Base-by-base conservation (phyloP, 2,329 filamentous ascomycete species). In the Colletotrichum tanaceti region DNA sequence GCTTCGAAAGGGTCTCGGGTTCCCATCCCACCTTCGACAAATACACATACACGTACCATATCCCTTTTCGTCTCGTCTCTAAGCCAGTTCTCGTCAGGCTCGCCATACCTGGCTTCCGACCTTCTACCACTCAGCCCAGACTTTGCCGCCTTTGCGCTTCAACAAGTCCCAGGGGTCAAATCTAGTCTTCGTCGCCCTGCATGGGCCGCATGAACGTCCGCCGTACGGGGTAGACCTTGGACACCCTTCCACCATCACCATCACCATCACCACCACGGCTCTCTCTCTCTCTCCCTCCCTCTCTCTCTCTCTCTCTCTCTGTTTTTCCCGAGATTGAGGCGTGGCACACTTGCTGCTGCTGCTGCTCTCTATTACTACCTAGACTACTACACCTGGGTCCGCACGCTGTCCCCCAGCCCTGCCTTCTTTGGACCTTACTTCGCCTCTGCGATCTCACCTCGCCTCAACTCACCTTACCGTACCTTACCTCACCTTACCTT, bases 151-250 rank as follows among this genome's bases (percentile, higher is more conserved):
- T 66, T 49, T 65, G 54, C 35, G 14, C 5, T 32, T 59, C 39
- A 32, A 53, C 62, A 14, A 49, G 39, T 43, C 62, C 44, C 46
- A 47, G 60, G 66, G 62, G 66, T 66, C 63, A 66, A 60, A 35
- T 52, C 32, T 4, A 10, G 20, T 55, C 20, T 57, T 61, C 62
- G 57, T 52, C 57, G 66, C 50, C 62, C 66, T 65, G 66, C 62
- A 69, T 69, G 66, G 66, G 55, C 66, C 66, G 66, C 62, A 69
- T 61, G 57, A 66, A 60, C 43, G 50, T 61, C 63, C 66, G 50
- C 32, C 44, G 35, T 59, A 57, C 65, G 50, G 66, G 66, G 49
- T 69, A 69, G 66, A 66, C 62, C 62, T 68, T 69, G 66, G 62
- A 66, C 13, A 24, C 20, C n/a, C 20, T 24, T 38, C 20, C 32